Conservation (phyloP, 306 rosid species). For the Ochetophila trinervis region DNA sequence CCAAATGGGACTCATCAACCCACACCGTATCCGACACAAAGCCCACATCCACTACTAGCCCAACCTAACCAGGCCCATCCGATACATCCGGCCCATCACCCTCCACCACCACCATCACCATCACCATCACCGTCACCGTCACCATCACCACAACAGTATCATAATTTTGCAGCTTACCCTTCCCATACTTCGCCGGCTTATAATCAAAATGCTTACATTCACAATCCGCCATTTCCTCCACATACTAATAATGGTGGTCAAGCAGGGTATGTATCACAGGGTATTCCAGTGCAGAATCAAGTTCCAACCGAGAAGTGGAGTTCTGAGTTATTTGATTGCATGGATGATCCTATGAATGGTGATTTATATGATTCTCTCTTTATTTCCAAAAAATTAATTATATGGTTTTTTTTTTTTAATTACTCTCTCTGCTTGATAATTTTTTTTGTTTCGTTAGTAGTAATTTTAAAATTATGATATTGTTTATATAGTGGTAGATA, state of each 20-base stretch:
- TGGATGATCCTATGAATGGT: constrained; percentile 33
- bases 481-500: no score
- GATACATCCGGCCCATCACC: background rate
- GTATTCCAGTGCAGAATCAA: constrained; percentile 3
- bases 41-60: background rate
- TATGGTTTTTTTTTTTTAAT: no score
- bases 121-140: no score
- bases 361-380: background rate
- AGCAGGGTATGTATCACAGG: background rate
- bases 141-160: background rate
- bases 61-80: background rate
- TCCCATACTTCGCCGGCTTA: background rate
- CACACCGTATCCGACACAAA: background rate
- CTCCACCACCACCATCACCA: background rate
- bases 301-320: constrained; percentile 17
- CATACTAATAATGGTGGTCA: background rate
- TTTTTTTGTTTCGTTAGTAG: no score
- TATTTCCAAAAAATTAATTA: background rate
- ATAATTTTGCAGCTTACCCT: no score
- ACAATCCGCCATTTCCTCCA: background rate
- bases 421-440: no score
- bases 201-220: background rate
- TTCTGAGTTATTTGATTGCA: constrained; percentile 26
- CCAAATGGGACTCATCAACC: constrained; percentile 3
- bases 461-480: no score